Evolutionary conservation across 257 asterid species (phyloP), one percentile per base, ranked within the genome.

Genomic region (Solanum bulbocastanum): DNA sequence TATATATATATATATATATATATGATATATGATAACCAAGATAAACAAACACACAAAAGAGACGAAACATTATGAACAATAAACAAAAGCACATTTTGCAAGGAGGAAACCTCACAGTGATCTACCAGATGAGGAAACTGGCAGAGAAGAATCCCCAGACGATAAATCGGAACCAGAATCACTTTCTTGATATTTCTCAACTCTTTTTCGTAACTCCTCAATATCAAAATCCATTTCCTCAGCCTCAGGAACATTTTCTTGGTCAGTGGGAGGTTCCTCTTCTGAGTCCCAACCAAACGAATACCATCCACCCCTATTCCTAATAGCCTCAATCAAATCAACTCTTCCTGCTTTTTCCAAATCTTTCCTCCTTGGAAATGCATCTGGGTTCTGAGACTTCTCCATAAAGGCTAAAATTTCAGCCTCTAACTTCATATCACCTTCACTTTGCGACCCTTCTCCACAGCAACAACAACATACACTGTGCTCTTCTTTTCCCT

Each of bases 381-480:
- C 89, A 7, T 86, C 65, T 3, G 99, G 96, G 36, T 92, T 97
- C 79, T 91, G 92, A 72, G 99, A 97, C 83, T 93, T 93, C 90
- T 92, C 94, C 99, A 97, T 96, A 88, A 96, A 97, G 42, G 91
- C 93, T 95, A 97, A 84, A 73, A 97, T 92, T 83, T 94, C 95
- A 46, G 90, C 94, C 91, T 96, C 99, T 94, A 97, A 87, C 49
- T 92, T 95, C 12, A 30, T 78, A 89, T 97, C 98, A 75, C 92
- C 95, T 83, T 92, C 98, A 86, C 92, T 83, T 79, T 56, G 90
- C 88, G 65, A 87, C 74, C 89, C 87, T n/a, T 58, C 88, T 52
- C 68, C 85, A 88, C 96, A 91, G 86, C 94, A 91, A 62, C 93
- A 86, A 96, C 92, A 91, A 86, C 92, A 84, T n/a, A 87, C 18